Conservation (phyloP, 1,284 basidiomycete species). For the Apiotrichum gamsii region DNA sequence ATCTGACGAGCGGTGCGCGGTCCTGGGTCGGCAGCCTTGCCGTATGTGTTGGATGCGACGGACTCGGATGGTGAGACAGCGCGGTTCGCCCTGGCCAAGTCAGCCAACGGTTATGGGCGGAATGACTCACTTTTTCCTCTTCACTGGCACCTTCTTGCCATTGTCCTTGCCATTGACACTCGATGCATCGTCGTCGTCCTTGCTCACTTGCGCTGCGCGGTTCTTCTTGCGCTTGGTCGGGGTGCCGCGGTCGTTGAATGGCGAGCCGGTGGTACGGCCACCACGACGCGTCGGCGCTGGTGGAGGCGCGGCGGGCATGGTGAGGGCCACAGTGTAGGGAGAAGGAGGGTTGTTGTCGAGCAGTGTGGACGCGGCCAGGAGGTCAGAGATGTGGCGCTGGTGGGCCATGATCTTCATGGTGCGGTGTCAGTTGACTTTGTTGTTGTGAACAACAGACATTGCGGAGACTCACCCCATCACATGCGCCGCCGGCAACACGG, state of each 20-base stretch:
- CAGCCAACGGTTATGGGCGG: slow-evolving; percentile 4
- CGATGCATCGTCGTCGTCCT: slow-evolving; percentile 42
- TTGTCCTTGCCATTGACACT: slow-evolving; percentile 28
- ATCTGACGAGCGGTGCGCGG: slow-evolving; percentile 43
- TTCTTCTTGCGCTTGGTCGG: slow-evolving; percentile 41
- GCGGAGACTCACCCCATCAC: slow-evolving; percentile 61
- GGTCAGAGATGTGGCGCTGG: slow-evolving; percentile 57
- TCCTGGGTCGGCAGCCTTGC: slow-evolving; percentile 24
- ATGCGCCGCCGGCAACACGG: slow-evolving; percentile 86
- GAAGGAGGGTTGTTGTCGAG: slow-evolving; percentile 50
- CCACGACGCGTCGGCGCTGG: slow-evolving; percentile 37
- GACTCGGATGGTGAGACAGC: slow-evolving; percentile 42
- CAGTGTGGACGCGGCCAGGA: slow-evolving; percentile 44
- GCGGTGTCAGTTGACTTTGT: background rate
- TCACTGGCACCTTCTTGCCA: slow-evolving; percentile 34
- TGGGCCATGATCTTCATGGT: slow-evolving; percentile 58
- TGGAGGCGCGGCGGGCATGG: slow-evolving; percentile 57
- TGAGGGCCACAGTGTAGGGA: slow-evolving; percentile 56
- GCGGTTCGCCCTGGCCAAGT: slow-evolving; percentile 26
- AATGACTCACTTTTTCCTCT: slow-evolving; percentile 40
- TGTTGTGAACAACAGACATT: too few species aligned
- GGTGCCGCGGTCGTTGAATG: slow-evolving; percentile 28
- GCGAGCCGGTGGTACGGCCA: slow-evolving; percentile 38
- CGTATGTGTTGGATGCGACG: slow-evolving; percentile 32
- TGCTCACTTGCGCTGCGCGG: slow-evolving; percentile 23